A percentile compares a stretch with the other conserved stretches of the same genome.
These are phyloP conservation scores for Blastocystis sp. DNA, from an alignment of 352 stramenopile species.

Conservation along the genomic window DNA sequence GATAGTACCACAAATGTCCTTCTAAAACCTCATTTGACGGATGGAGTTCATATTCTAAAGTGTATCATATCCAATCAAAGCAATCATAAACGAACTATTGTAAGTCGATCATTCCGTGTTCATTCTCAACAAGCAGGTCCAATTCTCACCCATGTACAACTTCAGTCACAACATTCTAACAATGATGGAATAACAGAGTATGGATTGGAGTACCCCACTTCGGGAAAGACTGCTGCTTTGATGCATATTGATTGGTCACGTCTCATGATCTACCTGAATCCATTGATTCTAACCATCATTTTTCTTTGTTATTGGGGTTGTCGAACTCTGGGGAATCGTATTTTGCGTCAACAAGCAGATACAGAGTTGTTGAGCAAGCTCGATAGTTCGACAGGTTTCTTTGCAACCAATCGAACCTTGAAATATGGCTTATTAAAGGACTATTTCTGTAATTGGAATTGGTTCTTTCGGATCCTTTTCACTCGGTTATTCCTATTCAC, in stretches of 20 bases:
- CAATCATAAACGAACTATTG: not conserved
- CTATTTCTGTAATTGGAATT: not conserved
- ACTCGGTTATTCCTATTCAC: conserved; percentile 7
- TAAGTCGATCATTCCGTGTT: not conserved
- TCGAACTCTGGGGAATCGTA: not conserved
- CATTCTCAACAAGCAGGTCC: not conserved
- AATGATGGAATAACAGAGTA: not conserved
- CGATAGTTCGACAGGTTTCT: not conserved
- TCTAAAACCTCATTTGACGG: not conserved
- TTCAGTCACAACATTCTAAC: not conserved
- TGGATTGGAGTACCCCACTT: conserved; percentile 25
- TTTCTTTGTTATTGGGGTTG: not conserved
- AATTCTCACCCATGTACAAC: not conserved
- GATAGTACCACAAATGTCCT: not conserved
- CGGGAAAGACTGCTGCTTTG: not conserved
- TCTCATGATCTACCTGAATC: conserved; percentile 30
- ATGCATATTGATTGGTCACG: conserved; percentile 49
- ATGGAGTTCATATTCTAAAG: not conserved
- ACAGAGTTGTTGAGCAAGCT: not conserved
- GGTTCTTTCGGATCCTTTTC: not conserved
- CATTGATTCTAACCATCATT: conserved; percentile 17
- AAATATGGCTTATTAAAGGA: not conserved
- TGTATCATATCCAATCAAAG: not conserved
- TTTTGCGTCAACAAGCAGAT: not conserved
- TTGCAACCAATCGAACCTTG: not conserved